Conservation (phyloP, 1,139 yeast genomes). For the Yamadazyma dendronema region DNA sequence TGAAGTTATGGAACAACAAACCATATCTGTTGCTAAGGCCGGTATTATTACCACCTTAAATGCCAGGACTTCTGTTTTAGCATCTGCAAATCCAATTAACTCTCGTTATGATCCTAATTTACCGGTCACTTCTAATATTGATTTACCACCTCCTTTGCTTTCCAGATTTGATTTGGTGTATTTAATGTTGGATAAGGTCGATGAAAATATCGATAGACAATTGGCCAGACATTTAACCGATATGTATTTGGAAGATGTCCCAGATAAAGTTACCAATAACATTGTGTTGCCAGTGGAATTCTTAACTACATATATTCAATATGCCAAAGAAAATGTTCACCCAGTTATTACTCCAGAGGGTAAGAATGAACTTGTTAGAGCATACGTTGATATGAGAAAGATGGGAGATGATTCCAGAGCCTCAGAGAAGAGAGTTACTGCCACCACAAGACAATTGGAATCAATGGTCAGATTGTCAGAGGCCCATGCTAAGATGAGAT, state of each 20-base stretch:
- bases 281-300: conserved; percentile 84
- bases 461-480: conserved; percentile 92
- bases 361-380: conserved; percentile 80
- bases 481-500: conserved; percentile 96
- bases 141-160: conserved; percentile 90
- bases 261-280: conserved; percentile 63
- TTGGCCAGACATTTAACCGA: conserved; percentile 88
- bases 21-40: conserved; percentile 96
- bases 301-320: conserved; percentile 83
- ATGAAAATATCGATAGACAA: conserved; percentile 78
- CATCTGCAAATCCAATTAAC: conserved; percentile 97
- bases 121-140: conserved; percentile 93
- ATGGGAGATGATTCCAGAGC: conserved; percentile 89
- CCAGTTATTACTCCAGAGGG: conserved; percentile 82
- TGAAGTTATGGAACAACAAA: conserved; percentile 99
- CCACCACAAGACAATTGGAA: conserved; percentile 95
- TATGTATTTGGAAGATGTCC: conserved; percentile 87
- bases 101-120: conserved; percentile 90
- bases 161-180: conserved; percentile 95
- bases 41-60: conserved; percentile 95
- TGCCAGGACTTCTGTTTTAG: conserved; percentile 93
- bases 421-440: conserved; percentile 89
- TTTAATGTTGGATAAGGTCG: conserved; percentile 87
- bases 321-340: conserved; percentile 78
- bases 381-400: conserved; percentile 91